Conservation (phyloP, 73 alveolate species). For the Tetrahymena elliotti region DNA sequence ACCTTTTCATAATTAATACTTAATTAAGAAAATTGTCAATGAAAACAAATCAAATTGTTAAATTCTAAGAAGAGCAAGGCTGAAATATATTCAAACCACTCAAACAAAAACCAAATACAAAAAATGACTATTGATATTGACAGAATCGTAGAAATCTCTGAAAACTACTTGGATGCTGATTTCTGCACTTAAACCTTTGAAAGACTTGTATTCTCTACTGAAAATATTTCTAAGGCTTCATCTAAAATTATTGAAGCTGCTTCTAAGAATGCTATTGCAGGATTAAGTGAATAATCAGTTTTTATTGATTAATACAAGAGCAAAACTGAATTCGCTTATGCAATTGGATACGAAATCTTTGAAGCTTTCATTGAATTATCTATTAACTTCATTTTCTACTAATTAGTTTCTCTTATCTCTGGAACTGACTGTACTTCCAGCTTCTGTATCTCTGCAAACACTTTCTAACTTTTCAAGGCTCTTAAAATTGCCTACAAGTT, state of each 20-base stretch:
- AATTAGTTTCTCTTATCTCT: neutral
- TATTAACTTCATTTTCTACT: neutral
- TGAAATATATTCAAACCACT: neutral
- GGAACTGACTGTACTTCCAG: neutral
- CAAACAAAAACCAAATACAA: neutral
- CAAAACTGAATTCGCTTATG: neutral
- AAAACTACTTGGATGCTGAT: neutral
- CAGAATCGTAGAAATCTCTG: neutral
- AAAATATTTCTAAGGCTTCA: neutral
- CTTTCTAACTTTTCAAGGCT: constrained; percentile 1
- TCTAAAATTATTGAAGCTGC: neutral
- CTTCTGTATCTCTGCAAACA: neutral
- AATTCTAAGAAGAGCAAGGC: neutral
- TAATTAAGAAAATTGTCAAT: neutral
- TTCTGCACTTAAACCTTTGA: neutral
- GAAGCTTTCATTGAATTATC: neutral
- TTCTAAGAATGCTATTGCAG: neutral
- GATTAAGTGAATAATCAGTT: neutral
- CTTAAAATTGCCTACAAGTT: neutral
- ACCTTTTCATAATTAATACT: neutral
- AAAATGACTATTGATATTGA: neutral
- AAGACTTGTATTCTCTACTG: neutral
- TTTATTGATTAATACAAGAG: neutral
- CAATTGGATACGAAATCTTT: neutral
- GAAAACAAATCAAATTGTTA: neutral